Evolutionary conservation across 306 rosid species (phyloP).

Genomic region (Inga laurina): DNA sequence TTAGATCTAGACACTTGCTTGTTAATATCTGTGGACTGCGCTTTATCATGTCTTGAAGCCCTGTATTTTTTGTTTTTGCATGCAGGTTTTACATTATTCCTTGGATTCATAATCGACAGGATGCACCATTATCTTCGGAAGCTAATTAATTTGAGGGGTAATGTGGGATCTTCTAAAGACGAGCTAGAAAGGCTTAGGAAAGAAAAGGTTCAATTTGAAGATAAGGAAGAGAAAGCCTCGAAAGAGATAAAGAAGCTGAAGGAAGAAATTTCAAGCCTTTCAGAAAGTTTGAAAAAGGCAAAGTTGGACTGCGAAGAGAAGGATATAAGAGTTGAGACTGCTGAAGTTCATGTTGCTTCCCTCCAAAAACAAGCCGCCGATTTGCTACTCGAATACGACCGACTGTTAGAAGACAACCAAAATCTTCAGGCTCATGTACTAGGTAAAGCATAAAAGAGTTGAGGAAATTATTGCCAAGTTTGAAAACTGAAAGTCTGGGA

Average conservation of each 20-base stretch:
- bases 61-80: not conserved
- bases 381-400: conserved; percentile 77
- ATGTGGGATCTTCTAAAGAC: conserved; percentile 59
- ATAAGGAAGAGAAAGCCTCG: conserved; percentile 61
- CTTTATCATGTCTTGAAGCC: conserved; percentile 11
- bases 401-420: conserved; percentile 84
- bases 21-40: not conserved
- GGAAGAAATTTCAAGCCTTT: conserved; percentile 42
- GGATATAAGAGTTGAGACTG: conserved; percentile 64
- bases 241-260: conserved; percentile 58
- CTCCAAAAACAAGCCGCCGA: conserved; percentile 84
- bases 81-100: conserved; percentile 81
- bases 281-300: conserved; percentile 64
- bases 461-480: conserved; percentile 29
- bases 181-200: conserved; percentile 63
- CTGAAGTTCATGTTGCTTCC: conserved; percentile 71
- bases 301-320: conserved; percentile 65
- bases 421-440: conserved; percentile 66
- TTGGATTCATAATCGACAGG: conserved; percentile 73
- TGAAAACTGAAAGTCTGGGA: conserved; percentile 21
- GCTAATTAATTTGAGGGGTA: conserved; percentile 53
- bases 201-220: conserved; percentile 50
- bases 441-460: conserved; percentile 42
- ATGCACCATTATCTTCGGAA: conserved; percentile 73
- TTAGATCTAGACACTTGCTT: not conserved